A percentile compares a stretch with the other conserved stretches of the same genome.
Conservation (phyloP, 495 filamentous ascomycete genomes). For the Chlorociboria aeruginascens region DNA sequence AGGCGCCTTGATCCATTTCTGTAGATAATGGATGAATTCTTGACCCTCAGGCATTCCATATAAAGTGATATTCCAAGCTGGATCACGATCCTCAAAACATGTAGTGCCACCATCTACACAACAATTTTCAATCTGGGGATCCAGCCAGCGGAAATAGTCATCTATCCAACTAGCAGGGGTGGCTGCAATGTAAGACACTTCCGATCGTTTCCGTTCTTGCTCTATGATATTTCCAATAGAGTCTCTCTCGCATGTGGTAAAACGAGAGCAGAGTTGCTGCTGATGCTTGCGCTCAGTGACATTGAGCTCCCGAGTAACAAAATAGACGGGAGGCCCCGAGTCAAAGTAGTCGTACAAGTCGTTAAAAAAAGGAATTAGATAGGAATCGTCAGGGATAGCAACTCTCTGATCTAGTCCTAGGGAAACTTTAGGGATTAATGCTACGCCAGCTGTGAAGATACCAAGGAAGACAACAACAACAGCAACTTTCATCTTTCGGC, state of each 20-base stretch:
- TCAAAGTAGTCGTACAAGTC: conserved; percentile 89
- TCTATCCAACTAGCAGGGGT: conserved; percentile 92
- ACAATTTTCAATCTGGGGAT: conserved; percentile 70
- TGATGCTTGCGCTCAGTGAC: conserved; percentile 62
- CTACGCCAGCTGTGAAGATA: conserved; percentile 73
- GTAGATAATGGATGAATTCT: conserved; percentile 76
- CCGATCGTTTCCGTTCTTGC: conserved; percentile 77
- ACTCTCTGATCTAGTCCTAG: conserved; percentile 91
- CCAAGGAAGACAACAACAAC: conserved; percentile 75
- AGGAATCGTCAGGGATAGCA: conserved; percentile 84
- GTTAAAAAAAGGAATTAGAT: conserved; percentile 88
- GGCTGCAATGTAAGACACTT: conserved; percentile 88
- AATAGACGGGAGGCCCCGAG: conserved; percentile 88
- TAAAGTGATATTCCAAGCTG: conserved; percentile 78
- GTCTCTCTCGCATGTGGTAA: conserved; percentile 70
- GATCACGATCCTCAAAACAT: conserved; percentile 67
- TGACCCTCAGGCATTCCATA: conserved; percentile 82
- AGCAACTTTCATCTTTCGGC: conserved; percentile 61
- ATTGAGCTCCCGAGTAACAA: conserved; percentile 75
- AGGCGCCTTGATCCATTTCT: conserved; percentile 70
- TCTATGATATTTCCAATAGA: conserved; percentile 83
- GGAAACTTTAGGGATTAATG: conserved; percentile 69
- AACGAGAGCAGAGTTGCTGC: conserved; percentile 80
- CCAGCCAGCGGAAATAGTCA: conserved; percentile 92
- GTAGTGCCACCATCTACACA: conserved; percentile 52